Percentiles rank a stretch among this genome's conserved stretches.
phyloP scores from a whole-genome alignment of 2,329 filamentous ascomycete genomes.

The Diaporthe vaccinii region DNA sequence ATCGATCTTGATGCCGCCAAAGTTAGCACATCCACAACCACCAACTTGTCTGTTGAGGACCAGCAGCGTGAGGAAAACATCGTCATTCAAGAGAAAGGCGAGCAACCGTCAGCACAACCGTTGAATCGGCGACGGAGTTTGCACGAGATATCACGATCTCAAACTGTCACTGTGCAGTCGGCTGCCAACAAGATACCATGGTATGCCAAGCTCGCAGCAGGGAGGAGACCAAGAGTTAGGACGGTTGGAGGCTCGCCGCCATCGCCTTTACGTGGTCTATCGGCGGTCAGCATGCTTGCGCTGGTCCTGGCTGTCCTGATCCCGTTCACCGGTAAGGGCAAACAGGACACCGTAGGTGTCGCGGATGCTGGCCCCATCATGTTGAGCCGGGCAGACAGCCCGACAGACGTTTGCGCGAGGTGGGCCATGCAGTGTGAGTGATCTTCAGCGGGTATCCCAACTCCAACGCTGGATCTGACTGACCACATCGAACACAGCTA shows the following conservation, averaged over 20 bases:
- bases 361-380: constrained; percentile 63
- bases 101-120: background rate
- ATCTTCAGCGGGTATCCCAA: background rate
- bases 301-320: constrained; percentile 65
- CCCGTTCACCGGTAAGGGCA: constrained; percentile 60
- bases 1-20: constrained; percentile 40
- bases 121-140: background rate
- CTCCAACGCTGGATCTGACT: background rate
- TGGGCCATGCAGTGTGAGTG: constrained; percentile 74
- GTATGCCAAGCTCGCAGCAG: constrained; percentile 59
- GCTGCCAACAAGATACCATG: constrained; percentile 51
- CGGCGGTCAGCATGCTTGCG: constrained; percentile 62
- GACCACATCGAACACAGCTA: constrained; percentile 55
- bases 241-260: constrained; percentile 59
- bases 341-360: constrained; percentile 55
- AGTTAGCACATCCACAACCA: constrained; percentile 41
- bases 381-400: constrained; percentile 57
- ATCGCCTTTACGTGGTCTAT: constrained; percentile 55
- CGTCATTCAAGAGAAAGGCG: background rate
- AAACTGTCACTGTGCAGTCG: constrained; percentile 39
- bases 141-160: constrained; percentile 31
- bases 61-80: constrained; percentile 28
- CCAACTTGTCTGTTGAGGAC: constrained; percentile 27
- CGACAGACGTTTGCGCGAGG: constrained; percentile 71
- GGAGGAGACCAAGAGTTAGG: constrained; percentile 58